These are phyloP conservation scores for Thecaphora thlaspeos DNA, from an alignment of 1,284 basidiomycete genomes.

Conservation along the genomic window DNA sequence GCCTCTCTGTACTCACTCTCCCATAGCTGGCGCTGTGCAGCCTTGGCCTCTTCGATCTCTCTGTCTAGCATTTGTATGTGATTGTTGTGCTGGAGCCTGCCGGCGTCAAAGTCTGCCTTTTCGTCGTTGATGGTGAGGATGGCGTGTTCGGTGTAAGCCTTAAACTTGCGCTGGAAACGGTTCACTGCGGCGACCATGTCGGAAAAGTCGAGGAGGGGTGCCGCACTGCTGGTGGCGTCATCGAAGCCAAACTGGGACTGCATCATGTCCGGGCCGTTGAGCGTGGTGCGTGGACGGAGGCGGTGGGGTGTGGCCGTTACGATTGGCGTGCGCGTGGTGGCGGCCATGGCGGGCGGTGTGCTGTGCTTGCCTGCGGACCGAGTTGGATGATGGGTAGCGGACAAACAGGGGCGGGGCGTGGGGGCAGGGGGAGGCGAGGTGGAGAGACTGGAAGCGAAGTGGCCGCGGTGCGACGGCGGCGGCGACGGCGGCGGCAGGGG, in stretches of 20 bases:
- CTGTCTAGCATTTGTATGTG: constrained; percentile 35
- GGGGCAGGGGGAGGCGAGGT: too few species aligned
- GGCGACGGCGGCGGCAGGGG: too few species aligned
- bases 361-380: too few species aligned
- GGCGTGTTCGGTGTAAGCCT: constrained; percentile 40
- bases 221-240: background rate
- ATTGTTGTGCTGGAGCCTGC: constrained; percentile 34
- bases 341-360: background rate
- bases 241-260: background rate
- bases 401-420: too few species aligned
- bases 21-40: constrained; percentile 41
- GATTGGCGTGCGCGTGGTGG: background rate
- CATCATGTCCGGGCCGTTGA: background rate
- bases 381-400: too few species aligned
- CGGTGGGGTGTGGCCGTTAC: background rate
- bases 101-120: constrained; percentile 36
- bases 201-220: constrained; percentile 35
- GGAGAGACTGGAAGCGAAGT: too few species aligned
- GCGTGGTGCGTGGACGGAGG: background rate
- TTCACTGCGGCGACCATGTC: constrained; percentile 31
- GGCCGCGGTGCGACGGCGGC: too few species aligned
- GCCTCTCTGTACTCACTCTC: constrained; percentile 16
- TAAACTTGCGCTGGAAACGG: constrained; percentile 37
- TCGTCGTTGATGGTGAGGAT: constrained; percentile 42
- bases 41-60: constrained; percentile 41